Conservation (phyloP, 148 eudicot species). For the Drosera capensis region DNA sequence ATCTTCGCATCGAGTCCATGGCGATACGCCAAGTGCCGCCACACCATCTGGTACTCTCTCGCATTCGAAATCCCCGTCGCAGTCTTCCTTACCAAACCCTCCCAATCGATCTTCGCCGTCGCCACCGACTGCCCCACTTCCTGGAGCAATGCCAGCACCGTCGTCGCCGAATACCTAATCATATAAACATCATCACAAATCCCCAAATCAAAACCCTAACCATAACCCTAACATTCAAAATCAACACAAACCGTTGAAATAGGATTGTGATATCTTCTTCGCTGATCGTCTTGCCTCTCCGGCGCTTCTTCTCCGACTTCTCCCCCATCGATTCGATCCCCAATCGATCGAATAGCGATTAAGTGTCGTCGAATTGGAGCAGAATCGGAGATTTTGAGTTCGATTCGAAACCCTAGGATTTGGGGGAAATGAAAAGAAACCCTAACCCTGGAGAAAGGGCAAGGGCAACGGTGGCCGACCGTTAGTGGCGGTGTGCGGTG, state of each 20-base stretch:
- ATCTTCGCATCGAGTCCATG: conserved; percentile 25
- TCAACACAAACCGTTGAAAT: conserved; percentile 36
- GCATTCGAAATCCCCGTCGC: conserved; percentile 50
- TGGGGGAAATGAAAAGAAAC: no score
- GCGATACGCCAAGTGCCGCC: conserved; percentile 88
- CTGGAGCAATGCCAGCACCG: conserved; percentile 47
- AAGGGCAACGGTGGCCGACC: no score
- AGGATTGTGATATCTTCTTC: conserved; percentile 45
- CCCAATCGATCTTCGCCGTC: conserved; percentile 67
- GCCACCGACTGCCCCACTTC: conserved; percentile 41
- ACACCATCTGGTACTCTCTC: conserved; percentile 67
- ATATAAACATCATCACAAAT: background rate
- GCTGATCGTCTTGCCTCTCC: conserved; percentile 23
- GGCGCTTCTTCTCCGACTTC: no score
- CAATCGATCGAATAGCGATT: no score
- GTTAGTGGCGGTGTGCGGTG: no score
- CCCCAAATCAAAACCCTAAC: background rate
- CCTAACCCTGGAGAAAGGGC: no score
- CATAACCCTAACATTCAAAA: background rate
- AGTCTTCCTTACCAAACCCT: conserved; percentile 45
- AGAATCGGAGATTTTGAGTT: no score
- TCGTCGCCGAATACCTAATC: conserved; percentile 42
- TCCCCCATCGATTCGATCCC: no score
- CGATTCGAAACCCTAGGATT: no score
- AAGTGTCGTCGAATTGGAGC: no score